Evolutionary conservation across 768 basidiomycete genomes (phyloP).

Genomic region (Tulasnella sp.): DNA sequence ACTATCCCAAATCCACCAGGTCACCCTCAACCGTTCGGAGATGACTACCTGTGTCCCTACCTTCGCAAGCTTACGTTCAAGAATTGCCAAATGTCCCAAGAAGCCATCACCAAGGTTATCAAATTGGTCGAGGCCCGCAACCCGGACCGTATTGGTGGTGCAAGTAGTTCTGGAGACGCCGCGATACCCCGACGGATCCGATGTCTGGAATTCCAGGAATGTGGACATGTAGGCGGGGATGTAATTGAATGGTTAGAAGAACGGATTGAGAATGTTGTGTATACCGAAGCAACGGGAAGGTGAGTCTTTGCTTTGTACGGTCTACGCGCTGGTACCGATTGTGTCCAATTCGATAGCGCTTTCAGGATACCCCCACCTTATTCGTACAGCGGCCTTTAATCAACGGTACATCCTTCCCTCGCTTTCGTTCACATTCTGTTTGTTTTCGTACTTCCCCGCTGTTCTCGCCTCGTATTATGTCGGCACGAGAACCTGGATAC

Average conservation of each 20-base stretch:
- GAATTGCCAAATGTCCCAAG: conserved; percentile 65
- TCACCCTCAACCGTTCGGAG: conserved; percentile 44
- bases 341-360: not conserved
- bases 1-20: not conserved
- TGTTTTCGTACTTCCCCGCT: not conserved
- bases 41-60: conserved; percentile 65
- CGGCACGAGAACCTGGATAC: not conserved
- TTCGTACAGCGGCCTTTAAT: not conserved
- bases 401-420: not conserved
- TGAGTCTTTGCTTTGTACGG: not conserved
- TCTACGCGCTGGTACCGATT: not conserved
- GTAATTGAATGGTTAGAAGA: conserved; percentile 68
- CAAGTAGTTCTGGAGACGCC: conserved; percentile 40
- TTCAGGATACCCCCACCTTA: conserved; percentile 16
- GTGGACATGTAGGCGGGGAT: conserved; percentile 63
- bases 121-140: conserved; percentile 73
- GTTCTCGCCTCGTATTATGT: not conserved
- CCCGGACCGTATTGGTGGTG: conserved; percentile 47
- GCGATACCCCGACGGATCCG: conserved; percentile 59
- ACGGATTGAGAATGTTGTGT: conserved; percentile 64
- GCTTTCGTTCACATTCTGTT: not conserved
- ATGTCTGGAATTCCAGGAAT: conserved; percentile 67
- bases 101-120: conserved; percentile 68
- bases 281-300: conserved; percentile 50
- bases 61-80: conserved; percentile 64